These are phyloP conservation scores for Colletotrichum theobromicola DNA, from an alignment of 2,329 filamentous ascomycete genomes.

Conservation along the genomic window DNA sequence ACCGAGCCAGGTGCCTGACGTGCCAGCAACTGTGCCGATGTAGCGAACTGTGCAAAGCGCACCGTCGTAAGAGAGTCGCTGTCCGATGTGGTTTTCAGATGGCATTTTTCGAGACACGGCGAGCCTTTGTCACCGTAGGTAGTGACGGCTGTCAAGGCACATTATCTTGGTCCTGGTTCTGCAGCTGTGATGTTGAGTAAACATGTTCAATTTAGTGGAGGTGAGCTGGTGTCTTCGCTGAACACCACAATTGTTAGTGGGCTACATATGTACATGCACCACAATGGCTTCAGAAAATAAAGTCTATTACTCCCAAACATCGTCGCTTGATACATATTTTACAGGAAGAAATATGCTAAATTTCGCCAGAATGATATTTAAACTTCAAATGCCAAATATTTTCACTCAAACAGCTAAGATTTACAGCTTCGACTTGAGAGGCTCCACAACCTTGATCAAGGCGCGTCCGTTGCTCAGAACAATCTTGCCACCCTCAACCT, in stretches of 20 bases:
- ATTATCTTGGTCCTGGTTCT: neutral
- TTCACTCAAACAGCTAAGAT: neutral
- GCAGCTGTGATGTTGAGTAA: neutral
- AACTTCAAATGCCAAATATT: neutral
- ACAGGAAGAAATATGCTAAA: neutral
- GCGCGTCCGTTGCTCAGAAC: conserved; percentile 88
- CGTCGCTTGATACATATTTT: neutral
- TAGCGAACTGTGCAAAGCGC: conserved; percentile 86
- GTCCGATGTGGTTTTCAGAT: conserved; percentile 58
- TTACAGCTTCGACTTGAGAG: conserved; percentile 68
- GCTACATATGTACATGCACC: neutral
- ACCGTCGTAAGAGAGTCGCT: conserved; percentile 81
- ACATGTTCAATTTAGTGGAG: neutral
- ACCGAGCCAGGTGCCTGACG: conserved; percentile 83
- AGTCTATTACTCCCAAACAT: neutral
- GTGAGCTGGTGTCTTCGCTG: neutral
- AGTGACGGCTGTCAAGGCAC: neutral
- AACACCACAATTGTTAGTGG: conserved; percentile 15
- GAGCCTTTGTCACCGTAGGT: neutral
- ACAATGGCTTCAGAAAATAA: neutral
- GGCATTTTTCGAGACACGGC: conserved; percentile 37
- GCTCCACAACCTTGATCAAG: conserved; percentile 69
- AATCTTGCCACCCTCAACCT: conserved; percentile 81
- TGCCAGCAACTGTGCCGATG: conserved; percentile 76
- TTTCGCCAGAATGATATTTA: neutral